These are phyloP conservation scores for Cudoniella acicularis DNA, from an alignment of 495 filamentous ascomycete genomes.

Conservation along the genomic window DNA sequence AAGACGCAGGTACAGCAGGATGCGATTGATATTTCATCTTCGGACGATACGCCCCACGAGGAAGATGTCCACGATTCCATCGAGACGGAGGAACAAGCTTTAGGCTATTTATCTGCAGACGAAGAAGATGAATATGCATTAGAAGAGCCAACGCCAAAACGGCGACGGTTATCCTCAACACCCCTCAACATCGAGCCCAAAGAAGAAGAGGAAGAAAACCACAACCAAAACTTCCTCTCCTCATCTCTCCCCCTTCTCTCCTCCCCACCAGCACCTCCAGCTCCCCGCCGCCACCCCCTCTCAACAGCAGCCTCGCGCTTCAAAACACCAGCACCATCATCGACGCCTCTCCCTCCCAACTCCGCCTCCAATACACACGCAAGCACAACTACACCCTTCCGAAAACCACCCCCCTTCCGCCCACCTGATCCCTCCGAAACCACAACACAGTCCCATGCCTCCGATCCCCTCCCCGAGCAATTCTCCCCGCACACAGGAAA, in stretches of 20 bases:
- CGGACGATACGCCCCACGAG: background rate
- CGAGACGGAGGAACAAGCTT: constrained; percentile 10
- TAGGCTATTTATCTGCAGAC: constrained; percentile 9
- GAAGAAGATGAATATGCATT: constrained; percentile 19
- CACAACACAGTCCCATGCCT: background rate
- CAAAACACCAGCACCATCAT: constrained; percentile 13
- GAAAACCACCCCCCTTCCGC: constrained; percentile 26
- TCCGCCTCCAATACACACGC: background rate
- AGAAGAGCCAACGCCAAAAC: constrained; percentile 18
- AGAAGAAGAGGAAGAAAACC: background rate
- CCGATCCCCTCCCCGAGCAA: constrained; percentile 25
- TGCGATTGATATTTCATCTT: constrained; percentile 12
- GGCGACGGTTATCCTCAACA: constrained; percentile 17
- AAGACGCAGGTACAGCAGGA: constrained; percentile 11
- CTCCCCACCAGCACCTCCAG: constrained; percentile 17
- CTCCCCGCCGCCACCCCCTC: background rate
- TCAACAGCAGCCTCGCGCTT: constrained; percentile 18
- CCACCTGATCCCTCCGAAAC: constrained; percentile 16
- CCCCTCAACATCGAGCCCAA: background rate
- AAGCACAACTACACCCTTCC: constrained; percentile 8
- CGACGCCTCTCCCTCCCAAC: constrained; percentile 2
- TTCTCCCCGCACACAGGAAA: constrained; percentile 28
- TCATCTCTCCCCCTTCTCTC: constrained; percentile 20
- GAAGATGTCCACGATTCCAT: constrained; percentile 16
- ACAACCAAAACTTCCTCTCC: constrained; percentile 4